Evolutionary conservation across 805 yeast species (phyloP).

Genomic region (Lachancea lanzarotensis): DNA sequence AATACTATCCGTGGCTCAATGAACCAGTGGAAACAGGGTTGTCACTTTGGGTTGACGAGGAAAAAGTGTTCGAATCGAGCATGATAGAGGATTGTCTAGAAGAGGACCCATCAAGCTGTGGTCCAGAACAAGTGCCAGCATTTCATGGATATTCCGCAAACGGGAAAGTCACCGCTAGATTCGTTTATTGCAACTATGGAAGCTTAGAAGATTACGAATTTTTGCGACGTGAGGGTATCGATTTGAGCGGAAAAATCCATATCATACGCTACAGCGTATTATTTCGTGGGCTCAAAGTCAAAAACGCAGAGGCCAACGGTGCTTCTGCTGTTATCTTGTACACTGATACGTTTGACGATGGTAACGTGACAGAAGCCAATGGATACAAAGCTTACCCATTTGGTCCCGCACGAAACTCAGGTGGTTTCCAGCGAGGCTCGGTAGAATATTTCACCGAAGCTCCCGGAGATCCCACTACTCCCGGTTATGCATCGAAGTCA

Average conservation of each 20-base stretch:
- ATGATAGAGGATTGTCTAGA: constrained; percentile 43
- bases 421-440: constrained; percentile 56
- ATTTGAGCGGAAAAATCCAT: constrained; percentile 50
- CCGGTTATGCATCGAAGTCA: constrained; percentile 55
- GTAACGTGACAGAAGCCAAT: constrained; percentile 45
- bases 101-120: constrained; percentile 37
- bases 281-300: constrained; percentile 50
- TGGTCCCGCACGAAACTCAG: constrained; percentile 61
- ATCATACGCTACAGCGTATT: constrained; percentile 47
- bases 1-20: constrained; percentile 51
- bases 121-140: constrained; percentile 39
- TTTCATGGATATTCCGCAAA: constrained; percentile 61
- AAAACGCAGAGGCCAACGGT: constrained; percentile 55
- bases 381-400: constrained; percentile 54
- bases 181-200: constrained; percentile 58
- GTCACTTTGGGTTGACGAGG: constrained; percentile 31
- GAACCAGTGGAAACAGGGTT: constrained; percentile 43
- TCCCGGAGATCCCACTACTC: constrained; percentile 78
- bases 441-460: constrained; percentile 49
- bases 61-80: constrained; percentile 41
- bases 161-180: constrained; percentile 52
- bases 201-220: constrained; percentile 45
- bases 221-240: constrained; percentile 37
- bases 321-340: constrained; percentile 53
- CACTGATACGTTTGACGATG: constrained; percentile 45